These are phyloP conservation scores for Metschnikowia bowlesiae DNA, from an alignment of 805 yeast genomes.

Conservation along the genomic window DNA sequence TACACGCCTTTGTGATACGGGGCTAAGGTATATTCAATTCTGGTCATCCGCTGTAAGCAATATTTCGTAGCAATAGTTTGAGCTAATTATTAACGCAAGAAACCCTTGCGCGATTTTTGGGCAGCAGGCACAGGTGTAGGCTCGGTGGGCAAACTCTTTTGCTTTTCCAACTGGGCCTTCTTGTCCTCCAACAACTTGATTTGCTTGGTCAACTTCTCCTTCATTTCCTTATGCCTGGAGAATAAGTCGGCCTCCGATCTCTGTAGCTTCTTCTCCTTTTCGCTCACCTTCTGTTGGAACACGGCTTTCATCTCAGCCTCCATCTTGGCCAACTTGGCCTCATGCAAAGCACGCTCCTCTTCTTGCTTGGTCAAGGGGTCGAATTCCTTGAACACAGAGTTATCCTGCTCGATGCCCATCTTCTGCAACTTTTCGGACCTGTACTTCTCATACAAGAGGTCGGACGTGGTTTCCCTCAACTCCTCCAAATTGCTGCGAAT, in stretches of 20 bases:
- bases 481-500: slow-evolving; percentile 92
- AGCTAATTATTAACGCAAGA: slow-evolving; percentile 50
- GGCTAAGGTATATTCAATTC: neutral
- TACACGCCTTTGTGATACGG: too few species aligned
- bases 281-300: slow-evolving; percentile 92
- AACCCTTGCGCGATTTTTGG: slow-evolving; percentile 69
- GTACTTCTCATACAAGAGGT: slow-evolving; percentile 78
- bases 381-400: slow-evolving; percentile 87
- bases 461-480: slow-evolving; percentile 78
- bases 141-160: slow-evolving; percentile 48
- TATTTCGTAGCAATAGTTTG: neutral
- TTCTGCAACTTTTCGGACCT: slow-evolving; percentile 74
- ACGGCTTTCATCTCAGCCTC: slow-evolving; percentile 96
- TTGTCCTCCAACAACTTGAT: slow-evolving; percentile 87
- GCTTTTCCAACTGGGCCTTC: slow-evolving; percentile 70
- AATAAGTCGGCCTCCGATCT: slow-evolving; percentile 95
- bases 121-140: slow-evolving; percentile 42
- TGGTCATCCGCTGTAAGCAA: neutral
- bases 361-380: slow-evolving; percentile 90
- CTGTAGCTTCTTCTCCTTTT: slow-evolving; percentile 95
- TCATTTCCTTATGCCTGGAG: slow-evolving; percentile 94
- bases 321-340: slow-evolving; percentile 88
- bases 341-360: slow-evolving; percentile 90
- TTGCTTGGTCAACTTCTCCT: slow-evolving; percentile 86
- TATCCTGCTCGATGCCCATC: slow-evolving; percentile 90